phyloP scores from a whole-genome alignment of 139 green algal genomes.

The Klebsormidium nitens region DNA sequence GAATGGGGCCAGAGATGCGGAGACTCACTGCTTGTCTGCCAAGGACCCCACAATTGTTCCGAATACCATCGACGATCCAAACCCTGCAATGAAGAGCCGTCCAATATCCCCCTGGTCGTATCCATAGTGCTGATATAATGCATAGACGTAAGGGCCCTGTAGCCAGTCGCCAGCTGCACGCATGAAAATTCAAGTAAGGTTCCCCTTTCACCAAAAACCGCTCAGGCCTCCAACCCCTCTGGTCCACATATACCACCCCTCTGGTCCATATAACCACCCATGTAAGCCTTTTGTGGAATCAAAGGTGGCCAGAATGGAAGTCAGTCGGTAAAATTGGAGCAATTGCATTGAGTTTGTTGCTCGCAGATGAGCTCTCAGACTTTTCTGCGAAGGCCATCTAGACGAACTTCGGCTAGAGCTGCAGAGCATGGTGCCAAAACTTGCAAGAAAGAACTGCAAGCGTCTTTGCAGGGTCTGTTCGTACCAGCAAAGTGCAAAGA shows the following conservation, averaged over 20 bases:
- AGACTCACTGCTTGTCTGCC: conserved; percentile 77
- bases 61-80: conserved; percentile 93
- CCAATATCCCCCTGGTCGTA: conserved; percentile 76
- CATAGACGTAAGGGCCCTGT: conserved; percentile 97
- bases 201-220: not conserved
- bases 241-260: not conserved
- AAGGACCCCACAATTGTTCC: conserved; percentile 90
- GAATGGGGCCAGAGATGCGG: no score
- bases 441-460: not conserved
- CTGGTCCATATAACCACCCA: not conserved
- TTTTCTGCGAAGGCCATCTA: no score
- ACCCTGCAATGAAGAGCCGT: conserved; percentile 95
- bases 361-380: no score
- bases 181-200: not conserved
- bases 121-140: conserved; percentile 91
- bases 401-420: no score
- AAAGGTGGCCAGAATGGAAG: no score
- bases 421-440: no score
- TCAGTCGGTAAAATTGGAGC: no score
- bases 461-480: not conserved
- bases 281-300: not conserved
- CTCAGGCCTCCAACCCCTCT: not conserved
- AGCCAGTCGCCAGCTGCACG: conserved; percentile 78
- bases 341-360: no score
- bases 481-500: not conserved